A percentile compares a stretch with the other conserved stretches of the same genome.
Conservation (phyloP, 371 early-diverging fungal genomes). For the Mucor sp. region DNA sequence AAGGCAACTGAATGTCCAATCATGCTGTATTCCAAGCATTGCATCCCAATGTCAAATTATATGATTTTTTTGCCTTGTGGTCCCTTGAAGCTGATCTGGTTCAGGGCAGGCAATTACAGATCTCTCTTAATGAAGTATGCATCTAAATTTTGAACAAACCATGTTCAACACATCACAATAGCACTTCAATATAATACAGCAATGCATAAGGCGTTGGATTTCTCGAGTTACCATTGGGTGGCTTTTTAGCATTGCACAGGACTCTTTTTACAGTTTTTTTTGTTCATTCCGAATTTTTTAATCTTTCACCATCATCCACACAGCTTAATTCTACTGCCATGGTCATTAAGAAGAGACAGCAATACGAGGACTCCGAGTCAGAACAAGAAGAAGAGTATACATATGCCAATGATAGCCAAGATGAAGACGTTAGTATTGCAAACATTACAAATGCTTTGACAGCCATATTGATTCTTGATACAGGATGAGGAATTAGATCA, state of each 20-base stretch:
- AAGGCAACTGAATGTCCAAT: too few species aligned
- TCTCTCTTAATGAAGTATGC: too few species aligned
- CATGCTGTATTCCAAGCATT: too few species aligned
- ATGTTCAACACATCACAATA: too few species aligned
- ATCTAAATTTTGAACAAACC: too few species aligned
- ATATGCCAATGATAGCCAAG: constrained; percentile 11
- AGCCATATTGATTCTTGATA: neutral
- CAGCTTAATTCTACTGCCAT: neutral
- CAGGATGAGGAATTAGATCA: constrained; percentile 16
- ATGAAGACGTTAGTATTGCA: constrained; percentile 8
- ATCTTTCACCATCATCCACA: neutral
- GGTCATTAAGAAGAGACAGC: constrained; percentile 12
- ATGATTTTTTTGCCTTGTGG: too few species aligned
- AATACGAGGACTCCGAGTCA: constrained; percentile 13
- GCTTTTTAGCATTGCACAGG: neutral
- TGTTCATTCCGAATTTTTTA: neutral
- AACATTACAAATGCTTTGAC: neutral
- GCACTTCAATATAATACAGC: neutral
- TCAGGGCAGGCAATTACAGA: too few species aligned
- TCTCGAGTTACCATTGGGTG: neutral
- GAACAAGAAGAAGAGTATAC: constrained; percentile 19
- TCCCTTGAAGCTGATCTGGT: too few species aligned
- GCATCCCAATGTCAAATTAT: too few species aligned
- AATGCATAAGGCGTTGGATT: neutral
- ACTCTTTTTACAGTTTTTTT: neutral